Percentiles rank a stretch among this genome's conserved stretches.
phyloP scores from a whole-genome alignment of 148 eudicot species.

The Silene conica region DNA sequence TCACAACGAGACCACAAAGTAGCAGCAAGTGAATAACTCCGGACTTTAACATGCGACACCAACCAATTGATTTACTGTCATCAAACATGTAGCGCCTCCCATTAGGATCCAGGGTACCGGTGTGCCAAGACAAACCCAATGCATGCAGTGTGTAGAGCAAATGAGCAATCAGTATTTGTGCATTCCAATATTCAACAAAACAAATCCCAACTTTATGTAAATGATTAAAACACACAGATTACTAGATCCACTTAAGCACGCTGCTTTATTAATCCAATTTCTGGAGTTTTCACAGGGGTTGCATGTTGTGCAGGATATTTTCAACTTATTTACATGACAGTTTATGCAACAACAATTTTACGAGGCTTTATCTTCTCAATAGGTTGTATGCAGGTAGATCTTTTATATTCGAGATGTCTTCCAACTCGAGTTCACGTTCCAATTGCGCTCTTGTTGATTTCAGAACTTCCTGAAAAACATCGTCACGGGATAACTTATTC shows the following conservation, averaged over 20 bases:
- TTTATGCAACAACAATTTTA: neutral
- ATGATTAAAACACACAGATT: neutral
- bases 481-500: neutral
- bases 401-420: conserved; percentile 55
- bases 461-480: conserved; percentile 61
- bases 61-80: no score
- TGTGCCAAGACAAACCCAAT: no score
- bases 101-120: no score
- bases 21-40: no score
- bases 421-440: conserved; percentile 80
- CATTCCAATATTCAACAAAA: neutral
- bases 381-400: conserved; percentile 92
- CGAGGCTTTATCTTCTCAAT: conserved; percentile 36
- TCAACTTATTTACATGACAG: conserved; percentile 9
- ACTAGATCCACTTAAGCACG: neutral
- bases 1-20: no score
- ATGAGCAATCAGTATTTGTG: no score
- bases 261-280: neutral
- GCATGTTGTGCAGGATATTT: conserved; percentile 2
- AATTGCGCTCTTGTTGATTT: conserved; percentile 80
- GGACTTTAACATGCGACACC: no score
- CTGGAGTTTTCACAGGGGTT: neutral
- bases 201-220: neutral
- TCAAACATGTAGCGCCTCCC: no score
- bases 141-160: no score